These are phyloP conservation scores for Exophiala viscosa DNA, from an alignment of 2,329 filamentous ascomycete genomes.

Conservation along the genomic window DNA sequence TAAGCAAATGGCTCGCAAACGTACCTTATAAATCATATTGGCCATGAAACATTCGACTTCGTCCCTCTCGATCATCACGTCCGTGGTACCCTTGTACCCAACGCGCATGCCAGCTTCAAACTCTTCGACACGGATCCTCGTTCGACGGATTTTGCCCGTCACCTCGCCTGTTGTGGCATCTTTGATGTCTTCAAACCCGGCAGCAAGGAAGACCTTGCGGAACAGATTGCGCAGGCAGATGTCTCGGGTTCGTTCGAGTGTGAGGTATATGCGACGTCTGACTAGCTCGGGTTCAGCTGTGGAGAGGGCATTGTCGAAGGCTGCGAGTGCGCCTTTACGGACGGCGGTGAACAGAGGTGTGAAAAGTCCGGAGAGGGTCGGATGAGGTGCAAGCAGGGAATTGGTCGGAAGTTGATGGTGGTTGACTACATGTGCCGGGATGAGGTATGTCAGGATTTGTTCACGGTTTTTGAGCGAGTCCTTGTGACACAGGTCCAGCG, in stretches of 20 bases:
- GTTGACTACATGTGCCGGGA: conserved; percentile 87
- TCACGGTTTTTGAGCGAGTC: conserved; percentile 73
- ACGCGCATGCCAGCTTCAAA: conserved; percentile 82
- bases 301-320: conserved; percentile 77
- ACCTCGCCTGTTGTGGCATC: conserved; percentile 53
- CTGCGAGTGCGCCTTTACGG: conserved; percentile 73
- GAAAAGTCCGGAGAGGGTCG: conserved; percentile 73
- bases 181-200: conserved; percentile 75
- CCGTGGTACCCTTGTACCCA: conserved; percentile 52
- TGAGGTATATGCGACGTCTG: conserved; percentile 87
- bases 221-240: conserved; percentile 88
- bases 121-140: conserved; percentile 75
- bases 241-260: conserved; percentile 85
- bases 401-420: conserved; percentile 76
- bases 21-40: conserved; percentile 97
- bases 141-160: conserved; percentile 53
- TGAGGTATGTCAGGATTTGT: conserved; percentile 89
- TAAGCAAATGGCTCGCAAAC: conserved; percentile 26
- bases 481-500: conserved; percentile 76
- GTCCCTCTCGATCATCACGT: conserved; percentile 70
- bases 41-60: conserved; percentile 94
- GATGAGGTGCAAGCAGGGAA: conserved; percentile 68
- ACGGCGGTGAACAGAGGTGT: conserved; percentile 74
- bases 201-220: conserved; percentile 82
- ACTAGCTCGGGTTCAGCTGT: conserved; percentile 90